Percentiles rank a stretch among this genome's conserved stretches.
Evolutionary conservation across 441 rosid genomes (phyloP).

Genomic region (Rhodomyrtus psidioides): DNA sequence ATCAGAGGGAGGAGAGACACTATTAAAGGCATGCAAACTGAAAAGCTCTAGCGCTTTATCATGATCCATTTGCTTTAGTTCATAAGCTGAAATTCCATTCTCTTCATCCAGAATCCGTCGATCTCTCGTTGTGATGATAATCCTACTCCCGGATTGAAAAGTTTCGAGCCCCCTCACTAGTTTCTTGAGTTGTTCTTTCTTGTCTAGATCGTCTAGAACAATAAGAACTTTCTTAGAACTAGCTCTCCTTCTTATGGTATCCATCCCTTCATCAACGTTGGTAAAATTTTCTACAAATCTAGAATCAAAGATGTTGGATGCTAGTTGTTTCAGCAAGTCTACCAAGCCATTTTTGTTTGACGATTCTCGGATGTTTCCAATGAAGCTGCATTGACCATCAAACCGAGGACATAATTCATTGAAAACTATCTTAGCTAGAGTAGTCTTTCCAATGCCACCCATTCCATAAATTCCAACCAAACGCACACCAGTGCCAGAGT

Average conservation of each 20-base stretch:
- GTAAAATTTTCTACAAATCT: not conserved
- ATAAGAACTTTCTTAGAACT: not conserved
- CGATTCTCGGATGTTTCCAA: not conserved
- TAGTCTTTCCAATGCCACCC: not conserved
- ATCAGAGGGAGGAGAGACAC: rapidly evolving
- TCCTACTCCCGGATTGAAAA: rapidly evolving
- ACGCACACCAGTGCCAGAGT: not conserved
- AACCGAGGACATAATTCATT: not conserved
- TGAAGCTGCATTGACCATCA: not conserved
- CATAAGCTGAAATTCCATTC: rapidly evolving
- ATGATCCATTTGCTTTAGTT: rapidly evolving
- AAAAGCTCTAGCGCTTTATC: not conserved
- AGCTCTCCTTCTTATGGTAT: rapidly evolving
- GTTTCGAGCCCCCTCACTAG: rapidly evolving
- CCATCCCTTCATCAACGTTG: rapidly evolving
- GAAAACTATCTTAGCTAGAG: not conserved
- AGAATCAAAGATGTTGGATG: not conserved
- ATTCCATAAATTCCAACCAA: rapidly evolving
- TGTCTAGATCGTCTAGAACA: not conserved
- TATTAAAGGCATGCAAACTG: not conserved
- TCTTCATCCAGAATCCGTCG: rapidly evolving
- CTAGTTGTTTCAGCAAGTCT: not conserved
- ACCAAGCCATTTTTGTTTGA: not conserved
- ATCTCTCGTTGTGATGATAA: rapidly evolving
- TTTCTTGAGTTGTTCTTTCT: not conserved